Percentiles rank a stretch among this genome's conserved stretches.
phyloP scores from a whole-genome alignment of 371 early-diverging fungal species.

The Rhizopus delemar region DNA sequence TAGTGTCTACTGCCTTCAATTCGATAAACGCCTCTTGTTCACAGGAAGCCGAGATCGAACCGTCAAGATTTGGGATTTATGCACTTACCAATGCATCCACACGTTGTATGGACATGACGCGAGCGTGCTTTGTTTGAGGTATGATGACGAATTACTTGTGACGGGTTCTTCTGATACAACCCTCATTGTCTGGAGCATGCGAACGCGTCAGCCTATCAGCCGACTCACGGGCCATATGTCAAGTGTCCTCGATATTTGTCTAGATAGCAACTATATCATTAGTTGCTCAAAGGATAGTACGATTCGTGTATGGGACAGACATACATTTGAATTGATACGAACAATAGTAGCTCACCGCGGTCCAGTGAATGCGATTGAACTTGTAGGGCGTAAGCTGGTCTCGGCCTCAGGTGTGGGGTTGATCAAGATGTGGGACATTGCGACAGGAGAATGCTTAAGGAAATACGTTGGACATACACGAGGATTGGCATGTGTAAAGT shows the following conservation, averaged over 20 bases:
- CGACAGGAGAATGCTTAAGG: slow-evolving; percentile 66
- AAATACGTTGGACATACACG: slow-evolving; percentile 75
- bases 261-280: slow-evolving; percentile 73
- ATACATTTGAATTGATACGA: slow-evolving; percentile 56
- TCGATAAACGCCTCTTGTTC: slow-evolving; percentile 78
- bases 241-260: slow-evolving; percentile 80
- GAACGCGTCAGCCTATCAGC: slow-evolving; percentile 40
- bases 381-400: slow-evolving; percentile 67
- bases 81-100: slow-evolving; percentile 51
- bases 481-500: slow-evolving; percentile 94
- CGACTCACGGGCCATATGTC: slow-evolving; percentile 72
- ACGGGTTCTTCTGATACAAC: slow-evolving; percentile 92
- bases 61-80: slow-evolving; percentile 82
- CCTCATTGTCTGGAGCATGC: slow-evolving; percentile 86
- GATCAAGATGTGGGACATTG: slow-evolving; percentile 88
- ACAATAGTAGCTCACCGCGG: slow-evolving; percentile 82
- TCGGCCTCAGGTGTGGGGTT: slow-evolving; percentile 89
- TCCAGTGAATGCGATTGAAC: slow-evolving; percentile 88
- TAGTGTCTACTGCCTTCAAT: slow-evolving; percentile 94
- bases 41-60: slow-evolving; percentile 94
- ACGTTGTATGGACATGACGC: slow-evolving; percentile 86
- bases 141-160: slow-evolving; percentile 76
- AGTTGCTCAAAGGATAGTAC: slow-evolving; percentile 94
- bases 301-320: slow-evolving; percentile 83
- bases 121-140: slow-evolving; percentile 90